phyloP scores from a whole-genome alignment of 306 rosid genomes.

The Lathyrus tuberosus region DNA sequence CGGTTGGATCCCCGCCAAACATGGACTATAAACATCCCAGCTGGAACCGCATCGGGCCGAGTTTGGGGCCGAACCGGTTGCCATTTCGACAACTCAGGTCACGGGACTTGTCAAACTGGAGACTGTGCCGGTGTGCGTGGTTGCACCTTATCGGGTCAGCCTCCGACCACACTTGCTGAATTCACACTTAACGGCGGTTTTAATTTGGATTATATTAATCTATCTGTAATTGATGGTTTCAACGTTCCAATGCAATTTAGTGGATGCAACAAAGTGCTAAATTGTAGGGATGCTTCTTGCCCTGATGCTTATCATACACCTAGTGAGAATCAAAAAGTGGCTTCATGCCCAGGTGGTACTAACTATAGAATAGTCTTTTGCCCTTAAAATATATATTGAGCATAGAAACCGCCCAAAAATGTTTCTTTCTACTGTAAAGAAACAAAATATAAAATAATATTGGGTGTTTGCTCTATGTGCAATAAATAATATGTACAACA shows the following conservation, averaged over 20 bases:
- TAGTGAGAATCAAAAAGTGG: neutral
- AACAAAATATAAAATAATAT: neutral
- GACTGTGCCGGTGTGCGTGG: constrained; percentile 54
- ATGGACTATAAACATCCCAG: constrained; percentile 35
- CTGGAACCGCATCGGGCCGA: constrained; percentile 45
- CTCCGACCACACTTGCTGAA: constrained; percentile 4
- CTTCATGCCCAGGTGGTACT: constrained; percentile 8
- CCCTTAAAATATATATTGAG: constrained; percentile 12
- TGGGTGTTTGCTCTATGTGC: neutral
- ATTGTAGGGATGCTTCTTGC: neutral
- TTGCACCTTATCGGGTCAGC: neutral
- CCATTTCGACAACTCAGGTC: constrained; percentile 49
- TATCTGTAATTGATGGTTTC: constrained; percentile 23
- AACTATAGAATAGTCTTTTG: constrained; percentile 5
- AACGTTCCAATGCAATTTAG: constrained; percentile 22
- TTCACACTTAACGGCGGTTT: neutral
- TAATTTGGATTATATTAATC: neutral
- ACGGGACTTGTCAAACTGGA: constrained; percentile 56
- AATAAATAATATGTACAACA: neutral
- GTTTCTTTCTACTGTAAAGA: neutral
- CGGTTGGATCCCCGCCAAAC: constrained; percentile 17
- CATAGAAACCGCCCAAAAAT: neutral
- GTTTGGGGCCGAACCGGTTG: constrained; percentile 81
- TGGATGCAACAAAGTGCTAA: neutral
- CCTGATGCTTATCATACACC: constrained; percentile 6